Conservation (phyloP, 2,329 filamentous ascomycete species). For the Ceratocystis lukuohia region DNA sequence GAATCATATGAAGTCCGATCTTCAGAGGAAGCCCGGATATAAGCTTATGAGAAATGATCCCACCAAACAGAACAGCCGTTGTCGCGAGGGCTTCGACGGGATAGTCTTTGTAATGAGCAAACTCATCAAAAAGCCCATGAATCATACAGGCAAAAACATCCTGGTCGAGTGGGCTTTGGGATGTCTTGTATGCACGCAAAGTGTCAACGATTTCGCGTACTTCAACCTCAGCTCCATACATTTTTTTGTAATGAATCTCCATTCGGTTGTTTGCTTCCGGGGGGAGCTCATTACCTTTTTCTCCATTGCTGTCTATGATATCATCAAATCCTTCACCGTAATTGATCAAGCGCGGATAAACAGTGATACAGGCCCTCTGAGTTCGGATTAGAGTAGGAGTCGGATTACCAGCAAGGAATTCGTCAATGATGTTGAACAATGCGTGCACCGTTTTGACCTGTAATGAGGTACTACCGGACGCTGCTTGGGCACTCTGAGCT, state of each 20-base stretch:
- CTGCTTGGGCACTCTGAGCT: slow-evolving; percentile 2
- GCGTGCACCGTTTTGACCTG: slow-evolving; percentile 75
- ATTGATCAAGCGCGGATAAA: slow-evolving; percentile 89
- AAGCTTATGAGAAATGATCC: slow-evolving; percentile 86
- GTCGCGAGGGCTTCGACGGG: slow-evolving; percentile 91
- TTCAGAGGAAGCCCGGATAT: slow-evolving; percentile 83
- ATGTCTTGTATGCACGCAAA: slow-evolving; percentile 77
- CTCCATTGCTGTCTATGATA: slow-evolving; percentile 74
- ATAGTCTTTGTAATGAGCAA: slow-evolving; percentile 88
- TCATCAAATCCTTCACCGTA: slow-evolving; percentile 88
- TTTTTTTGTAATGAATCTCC: slow-evolving; percentile 95
- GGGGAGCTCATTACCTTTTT: slow-evolving; percentile 67
- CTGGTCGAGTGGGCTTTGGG: slow-evolving; percentile 69
- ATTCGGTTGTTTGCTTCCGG: slow-evolving; percentile 73
- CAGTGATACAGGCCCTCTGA: slow-evolving; percentile 78
- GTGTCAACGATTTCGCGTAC: slow-evolving; percentile 75
- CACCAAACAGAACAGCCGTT: slow-evolving; percentile 90
- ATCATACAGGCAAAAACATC: slow-evolving; percentile 98
- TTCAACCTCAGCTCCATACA: slow-evolving; percentile 86
- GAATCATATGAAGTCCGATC: slow-evolving; percentile 90
- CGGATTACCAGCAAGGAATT: slow-evolving; percentile 46
- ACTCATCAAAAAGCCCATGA: slow-evolving; percentile 93
- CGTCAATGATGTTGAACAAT: slow-evolving; percentile 65
- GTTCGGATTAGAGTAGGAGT: slow-evolving; percentile 61
- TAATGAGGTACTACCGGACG: slow-evolving; percentile 49